These are phyloP conservation scores for Annulohypoxylon bovei DNA, from an alignment of 495 filamentous ascomycete species.

Conservation along the genomic window DNA sequence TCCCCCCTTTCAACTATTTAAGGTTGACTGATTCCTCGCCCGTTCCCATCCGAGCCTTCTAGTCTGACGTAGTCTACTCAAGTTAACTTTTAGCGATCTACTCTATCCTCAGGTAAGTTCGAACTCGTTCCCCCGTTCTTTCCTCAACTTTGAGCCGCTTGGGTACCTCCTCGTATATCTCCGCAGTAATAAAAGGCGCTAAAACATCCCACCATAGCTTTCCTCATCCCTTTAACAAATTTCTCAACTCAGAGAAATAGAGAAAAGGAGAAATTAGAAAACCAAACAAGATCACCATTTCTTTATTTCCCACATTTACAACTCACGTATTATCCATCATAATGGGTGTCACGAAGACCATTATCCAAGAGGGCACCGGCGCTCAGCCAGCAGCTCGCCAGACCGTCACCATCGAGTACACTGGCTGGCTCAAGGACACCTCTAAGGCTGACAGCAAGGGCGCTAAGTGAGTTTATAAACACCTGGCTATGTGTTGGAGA, in stretches of 20 bases:
- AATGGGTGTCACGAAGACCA: slow-evolving; percentile 64
- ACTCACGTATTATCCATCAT: slow-evolving; percentile 21
- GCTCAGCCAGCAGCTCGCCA: slow-evolving; percentile 69
- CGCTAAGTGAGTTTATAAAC: slow-evolving; percentile 49
- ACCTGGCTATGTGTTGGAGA: not conserved
- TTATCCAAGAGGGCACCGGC: slow-evolving; percentile 54
- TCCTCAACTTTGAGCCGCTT: slow-evolving; percentile 23
- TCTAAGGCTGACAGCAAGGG: slow-evolving; percentile 62
- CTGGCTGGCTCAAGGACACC: slow-evolving; percentile 78
- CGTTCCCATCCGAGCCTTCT: slow-evolving; percentile 4
- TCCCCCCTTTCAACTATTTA: slow-evolving; percentile 39
- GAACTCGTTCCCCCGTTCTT: not conserved
- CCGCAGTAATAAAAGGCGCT: slow-evolving; percentile 37
- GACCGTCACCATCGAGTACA: slow-evolving; percentile 82
- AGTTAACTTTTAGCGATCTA: slow-evolving; percentile 11
- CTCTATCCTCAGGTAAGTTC: slow-evolving; percentile 22
- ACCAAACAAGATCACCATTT: too few species aligned
- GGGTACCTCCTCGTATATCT: slow-evolving; percentile 19
- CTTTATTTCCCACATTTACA: not conserved
- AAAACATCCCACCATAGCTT: slow-evolving; percentile 30
- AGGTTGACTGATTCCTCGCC: slow-evolving; percentile 28
- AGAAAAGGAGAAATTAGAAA: not conserved
- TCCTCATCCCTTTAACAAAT: slow-evolving; percentile 19
- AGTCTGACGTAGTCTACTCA: slow-evolving; percentile 31
- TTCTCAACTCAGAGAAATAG: slow-evolving; percentile 4